A percentile compares a stretch with the other conserved stretches of the same genome.
Conservation (phyloP, 1,139 yeast species). For the Pichia sp. region DNA sequence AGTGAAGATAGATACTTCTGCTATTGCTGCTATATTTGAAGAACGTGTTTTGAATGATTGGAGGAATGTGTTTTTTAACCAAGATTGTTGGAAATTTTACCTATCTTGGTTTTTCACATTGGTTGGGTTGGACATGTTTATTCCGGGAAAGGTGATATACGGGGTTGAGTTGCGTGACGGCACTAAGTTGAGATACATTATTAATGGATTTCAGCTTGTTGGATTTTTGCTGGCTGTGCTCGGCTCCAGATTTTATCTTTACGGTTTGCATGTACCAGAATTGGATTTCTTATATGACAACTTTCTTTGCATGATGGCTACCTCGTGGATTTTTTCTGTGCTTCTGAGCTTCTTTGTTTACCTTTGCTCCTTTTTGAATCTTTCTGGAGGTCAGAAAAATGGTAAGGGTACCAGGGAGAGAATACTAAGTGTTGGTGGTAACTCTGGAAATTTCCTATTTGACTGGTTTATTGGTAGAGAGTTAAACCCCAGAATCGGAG, state of each 20-base stretch:
- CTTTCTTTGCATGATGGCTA: conserved; percentile 58
- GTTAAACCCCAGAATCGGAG: conserved; percentile 83
- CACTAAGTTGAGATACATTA: conserved; percentile 61
- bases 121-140: conserved; percentile 54
- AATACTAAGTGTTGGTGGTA: conserved; percentile 81
- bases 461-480: conserved; percentile 99
- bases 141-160: conserved; percentile 66
- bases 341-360: conserved; percentile 63
- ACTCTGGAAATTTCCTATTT: conserved; percentile 67
- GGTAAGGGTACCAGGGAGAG: conserved; percentile 58
- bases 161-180: conserved; percentile 81
- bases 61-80: conserved; percentile 19
- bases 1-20: conserved; percentile 37
- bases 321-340: conserved; percentile 61
- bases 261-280: conserved; percentile 67
- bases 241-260: conserved; percentile 45
- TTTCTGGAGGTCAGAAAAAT: conserved; percentile 35
- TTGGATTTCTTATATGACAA: conserved; percentile 69
- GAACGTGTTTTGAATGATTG: conserved; percentile 19
- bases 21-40: conserved; percentile 26
- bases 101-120: conserved; percentile 69
- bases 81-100: conserved; percentile 57
- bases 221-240: conserved; percentile 44
- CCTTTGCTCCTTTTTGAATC: conserved; percentile 59
- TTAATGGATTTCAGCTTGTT: conserved; percentile 69